Evolutionary conservation across 106 monocot species (phyloP).

Genomic region (Platanthera zijinensis): DNA sequence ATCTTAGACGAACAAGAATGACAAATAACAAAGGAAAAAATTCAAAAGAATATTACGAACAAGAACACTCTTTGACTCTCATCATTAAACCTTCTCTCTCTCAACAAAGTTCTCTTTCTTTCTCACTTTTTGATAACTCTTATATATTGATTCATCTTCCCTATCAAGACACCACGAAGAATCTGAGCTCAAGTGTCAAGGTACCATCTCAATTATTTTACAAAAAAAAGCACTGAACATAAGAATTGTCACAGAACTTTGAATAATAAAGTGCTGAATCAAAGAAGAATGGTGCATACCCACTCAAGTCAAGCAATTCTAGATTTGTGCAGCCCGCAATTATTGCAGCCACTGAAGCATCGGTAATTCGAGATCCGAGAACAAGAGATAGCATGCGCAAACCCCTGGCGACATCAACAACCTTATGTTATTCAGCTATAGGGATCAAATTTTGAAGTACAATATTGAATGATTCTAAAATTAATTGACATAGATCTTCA

Average conservation of each 20-base stretch:
- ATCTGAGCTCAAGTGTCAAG: no score
- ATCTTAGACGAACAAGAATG: no score
- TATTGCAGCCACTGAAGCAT: constrained; percentile 88
- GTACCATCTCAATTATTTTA: no score
- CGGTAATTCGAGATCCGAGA: constrained; percentile 79
- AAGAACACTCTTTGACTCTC: no score
- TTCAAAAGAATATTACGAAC: no score
- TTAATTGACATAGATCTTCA: not conserved
- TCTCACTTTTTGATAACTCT: no score
- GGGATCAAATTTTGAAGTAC: not conserved
- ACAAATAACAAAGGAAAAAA: not conserved
- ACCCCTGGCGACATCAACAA: constrained; percentile 38
- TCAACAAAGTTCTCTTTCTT: no score
- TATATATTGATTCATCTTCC: no score
- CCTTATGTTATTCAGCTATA: not conserved
- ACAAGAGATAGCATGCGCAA: constrained; percentile 74
- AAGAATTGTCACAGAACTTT: not conserved
- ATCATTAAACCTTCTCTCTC: no score
- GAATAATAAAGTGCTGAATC: not conserved
- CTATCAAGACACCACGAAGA: no score
- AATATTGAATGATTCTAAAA: not conserved
- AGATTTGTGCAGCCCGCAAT: constrained; percentile 46
- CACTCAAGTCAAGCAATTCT: constrained; percentile 92
- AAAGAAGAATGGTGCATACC: constrained; percentile 41
- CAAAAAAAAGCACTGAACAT: not conserved